phyloP scores from a whole-genome alignment of 768 basidiomycete species.

The Mycena galericulata region DNA sequence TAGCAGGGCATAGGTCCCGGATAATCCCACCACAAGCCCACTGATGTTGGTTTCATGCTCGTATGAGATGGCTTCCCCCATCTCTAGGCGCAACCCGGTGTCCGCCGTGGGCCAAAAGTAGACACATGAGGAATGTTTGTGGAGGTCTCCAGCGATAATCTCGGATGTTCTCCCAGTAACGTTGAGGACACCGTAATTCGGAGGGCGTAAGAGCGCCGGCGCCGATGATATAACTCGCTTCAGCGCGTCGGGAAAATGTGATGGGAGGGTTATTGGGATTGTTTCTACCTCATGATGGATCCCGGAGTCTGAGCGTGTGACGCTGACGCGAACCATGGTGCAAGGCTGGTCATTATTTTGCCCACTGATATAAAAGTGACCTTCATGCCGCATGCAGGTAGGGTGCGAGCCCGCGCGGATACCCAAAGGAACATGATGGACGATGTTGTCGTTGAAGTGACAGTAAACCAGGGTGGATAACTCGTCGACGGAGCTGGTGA shows the following conservation, averaged over 20 bases:
- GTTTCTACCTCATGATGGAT: not conserved
- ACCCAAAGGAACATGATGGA: slow-evolving; percentile 1
- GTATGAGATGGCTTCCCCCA: not conserved
- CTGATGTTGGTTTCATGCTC: not conserved
- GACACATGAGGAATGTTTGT: not conserved
- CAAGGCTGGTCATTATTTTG: not conserved
- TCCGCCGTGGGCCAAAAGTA: slow-evolving; percentile 8
- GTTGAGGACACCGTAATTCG: slow-evolving; percentile 2
- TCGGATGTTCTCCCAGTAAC: not conserved
- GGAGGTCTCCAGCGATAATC: too few relatives aligned
- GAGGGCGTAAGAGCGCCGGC: not conserved
- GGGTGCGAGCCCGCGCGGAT: not conserved
- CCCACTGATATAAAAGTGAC: slow-evolving; percentile 5
- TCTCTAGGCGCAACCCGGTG: not conserved
- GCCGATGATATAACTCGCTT: not conserved
- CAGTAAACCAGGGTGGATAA: slow-evolving; percentile 8
- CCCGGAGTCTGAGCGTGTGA: too few relatives aligned
- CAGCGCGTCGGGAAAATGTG: not conserved
- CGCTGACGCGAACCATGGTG: not conserved
- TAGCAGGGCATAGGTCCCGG: not conserved
- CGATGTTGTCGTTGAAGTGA: not conserved
- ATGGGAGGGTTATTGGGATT: not conserved
- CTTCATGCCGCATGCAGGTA: not conserved
- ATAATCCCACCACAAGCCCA: not conserved
- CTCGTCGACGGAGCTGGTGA: not conserved